A percentile compares a stretch with the other conserved stretches of the same genome.
phyloP scores from a whole-genome alignment of 805 yeast species.

The Starmerella etchellsii region DNA sequence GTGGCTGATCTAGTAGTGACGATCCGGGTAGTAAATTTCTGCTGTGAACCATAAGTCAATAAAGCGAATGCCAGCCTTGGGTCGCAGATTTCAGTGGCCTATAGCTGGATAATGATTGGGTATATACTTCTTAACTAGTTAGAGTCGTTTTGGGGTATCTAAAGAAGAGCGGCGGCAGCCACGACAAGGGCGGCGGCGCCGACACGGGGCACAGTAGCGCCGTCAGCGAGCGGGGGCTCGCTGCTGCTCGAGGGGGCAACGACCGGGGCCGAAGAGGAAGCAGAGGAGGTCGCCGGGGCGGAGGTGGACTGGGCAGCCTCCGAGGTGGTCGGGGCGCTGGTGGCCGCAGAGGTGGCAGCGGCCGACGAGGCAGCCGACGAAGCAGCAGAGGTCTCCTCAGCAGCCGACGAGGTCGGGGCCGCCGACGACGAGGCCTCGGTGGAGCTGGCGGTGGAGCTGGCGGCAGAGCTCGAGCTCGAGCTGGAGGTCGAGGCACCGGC shows the following conservation, averaged over 20 bases:
- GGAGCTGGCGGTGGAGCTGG: conserved; percentile 5
- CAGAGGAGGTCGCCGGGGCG: conserved; percentile 1
- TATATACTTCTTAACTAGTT: no score
- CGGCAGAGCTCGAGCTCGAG: conserved; percentile 2
- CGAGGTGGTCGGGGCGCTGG: conserved; percentile 2
- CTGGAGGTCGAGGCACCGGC: conserved; percentile 9
- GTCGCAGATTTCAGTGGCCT: no score
- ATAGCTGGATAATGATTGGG: no score
- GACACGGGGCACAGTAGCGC: conserved; percentile 6
- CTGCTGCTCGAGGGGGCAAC: not conserved
- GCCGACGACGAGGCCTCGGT: conserved; percentile 4
- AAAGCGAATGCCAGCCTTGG: no score
- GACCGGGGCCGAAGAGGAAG: conserved; percentile 1
- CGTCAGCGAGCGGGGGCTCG: conserved; percentile 9
- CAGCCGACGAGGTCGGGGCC: conserved; percentile 8
- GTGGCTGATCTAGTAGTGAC: no score
- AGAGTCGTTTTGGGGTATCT: not conserved
- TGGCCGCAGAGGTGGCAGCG: conserved; percentile 5
- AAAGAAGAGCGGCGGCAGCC: conserved; percentile 17
- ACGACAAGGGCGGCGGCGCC: conserved; percentile 12
- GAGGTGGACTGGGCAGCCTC: conserved; percentile 2
- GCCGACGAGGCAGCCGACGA: conserved; percentile 9
- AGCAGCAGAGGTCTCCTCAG: conserved; percentile 3
- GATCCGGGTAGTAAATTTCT: no score
- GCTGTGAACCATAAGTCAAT: no score